Conservation (phyloP, 2,329 filamentous ascomycete genomes). For the Aspergillus terreus region DNA sequence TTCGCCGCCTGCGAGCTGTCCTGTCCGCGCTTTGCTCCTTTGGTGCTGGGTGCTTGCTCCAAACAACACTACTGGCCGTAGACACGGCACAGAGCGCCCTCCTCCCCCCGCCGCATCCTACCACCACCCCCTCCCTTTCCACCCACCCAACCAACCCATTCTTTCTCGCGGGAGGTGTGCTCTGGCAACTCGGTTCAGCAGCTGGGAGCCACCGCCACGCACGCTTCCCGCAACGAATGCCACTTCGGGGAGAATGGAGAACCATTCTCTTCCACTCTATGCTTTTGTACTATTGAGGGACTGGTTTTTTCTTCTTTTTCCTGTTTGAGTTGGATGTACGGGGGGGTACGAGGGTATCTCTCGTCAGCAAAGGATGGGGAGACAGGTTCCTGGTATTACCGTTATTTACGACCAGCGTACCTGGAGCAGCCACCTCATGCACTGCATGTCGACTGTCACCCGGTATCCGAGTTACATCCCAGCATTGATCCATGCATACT, state of each 20-base stretch:
- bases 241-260: not conserved
- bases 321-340: not conserved
- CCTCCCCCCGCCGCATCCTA: not conserved
- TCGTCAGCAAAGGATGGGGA: too few relatives aligned
- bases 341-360: not conserved
- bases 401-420: too few relatives aligned
- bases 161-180: not conserved
- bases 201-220: not conserved
- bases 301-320: slow-evolving; percentile 1
- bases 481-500: slow-evolving; percentile 5
- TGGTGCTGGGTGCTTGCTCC: slow-evolving; percentile 10
- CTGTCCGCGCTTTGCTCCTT: slow-evolving; percentile 22
- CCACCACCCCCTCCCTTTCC: not conserved
- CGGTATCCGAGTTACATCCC: slow-evolving; percentile 6
- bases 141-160: not conserved
- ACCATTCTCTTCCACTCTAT: not conserved
- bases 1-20: slow-evolving; percentile 11
- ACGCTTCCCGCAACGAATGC: not conserved
- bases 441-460: slow-evolving; percentile 6
- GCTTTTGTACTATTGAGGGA: not conserved
- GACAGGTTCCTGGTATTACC: too few relatives aligned
- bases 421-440: slow-evolving; percentile 4
- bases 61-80: slow-evolving; percentile 12
- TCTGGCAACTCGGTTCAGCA: not conserved
- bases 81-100: slow-evolving; percentile 18